phyloP scores from a whole-genome alignment of 2,329 filamentous ascomycete genomes.

The Colletotrichum trifolii region DNA sequence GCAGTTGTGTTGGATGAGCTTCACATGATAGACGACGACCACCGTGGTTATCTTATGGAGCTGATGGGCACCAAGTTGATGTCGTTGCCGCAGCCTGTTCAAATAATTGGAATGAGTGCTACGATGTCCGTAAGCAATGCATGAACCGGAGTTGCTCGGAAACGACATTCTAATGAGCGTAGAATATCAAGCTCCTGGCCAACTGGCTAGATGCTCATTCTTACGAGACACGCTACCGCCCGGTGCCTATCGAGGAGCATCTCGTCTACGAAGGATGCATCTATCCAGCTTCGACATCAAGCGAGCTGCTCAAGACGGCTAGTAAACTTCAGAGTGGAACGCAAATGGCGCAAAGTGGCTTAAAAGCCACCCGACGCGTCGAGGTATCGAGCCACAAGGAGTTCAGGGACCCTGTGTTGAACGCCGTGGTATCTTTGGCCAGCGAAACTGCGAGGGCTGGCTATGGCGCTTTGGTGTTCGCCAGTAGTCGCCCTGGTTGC shows the following conservation, averaged over 20 bases:
- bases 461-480: constrained; percentile 79
- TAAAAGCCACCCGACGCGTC: constrained; percentile 60
- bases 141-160: too few relatives aligned
- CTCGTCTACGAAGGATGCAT: constrained; percentile 77
- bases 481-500: constrained; percentile 74
- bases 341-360: constrained; percentile 47
- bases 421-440: constrained; percentile 76
- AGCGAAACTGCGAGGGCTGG: constrained; percentile 75
- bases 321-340: constrained; percentile 57
- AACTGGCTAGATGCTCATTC: constrained; percentile 77
- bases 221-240: constrained; percentile 78
- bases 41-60: constrained; percentile 80
- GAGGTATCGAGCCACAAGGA: constrained; percentile 68
- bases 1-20: constrained; percentile 80
- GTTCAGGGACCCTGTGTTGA: constrained; percentile 72
- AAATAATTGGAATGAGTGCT: constrained; percentile 84
- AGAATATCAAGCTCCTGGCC: constrained; percentile 78
- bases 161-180: neutral
- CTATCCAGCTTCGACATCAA: constrained; percentile 71
- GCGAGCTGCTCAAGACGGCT: constrained; percentile 67
- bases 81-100: constrained; percentile 73
- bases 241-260: constrained; percentile 80
- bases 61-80: constrained; percentile 79
- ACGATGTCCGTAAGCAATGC: constrained; percentile 71
- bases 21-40: constrained; percentile 84